Conservation (phyloP, 2,329 filamentous ascomycete genomes). For the Calonectria henricotiae region DNA sequence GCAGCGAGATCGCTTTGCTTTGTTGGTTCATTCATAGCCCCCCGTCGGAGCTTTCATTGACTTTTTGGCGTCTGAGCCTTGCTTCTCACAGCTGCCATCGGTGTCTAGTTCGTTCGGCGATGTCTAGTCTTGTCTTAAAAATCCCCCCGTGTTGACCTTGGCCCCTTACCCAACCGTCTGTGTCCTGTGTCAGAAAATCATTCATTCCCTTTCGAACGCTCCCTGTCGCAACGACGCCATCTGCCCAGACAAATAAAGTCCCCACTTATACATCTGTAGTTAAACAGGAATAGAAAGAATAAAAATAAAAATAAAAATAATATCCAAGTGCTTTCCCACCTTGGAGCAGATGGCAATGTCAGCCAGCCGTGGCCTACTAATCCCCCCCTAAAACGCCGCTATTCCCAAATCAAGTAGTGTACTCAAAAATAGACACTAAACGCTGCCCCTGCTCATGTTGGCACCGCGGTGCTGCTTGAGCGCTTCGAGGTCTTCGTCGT, state of each 20-base stretch:
- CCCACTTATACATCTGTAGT: constrained; percentile 32
- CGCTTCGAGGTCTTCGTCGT: constrained; percentile 63
- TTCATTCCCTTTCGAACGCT: constrained; percentile 24
- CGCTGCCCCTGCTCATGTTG: constrained; percentile 65
- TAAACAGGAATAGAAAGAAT: constrained; percentile 23
- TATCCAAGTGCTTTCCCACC: constrained; percentile 14
- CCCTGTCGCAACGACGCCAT: constrained; percentile 16
- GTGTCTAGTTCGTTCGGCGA: constrained; percentile 33
- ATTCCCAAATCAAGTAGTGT: constrained; percentile 43
- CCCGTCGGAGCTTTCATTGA: constrained; percentile 32
- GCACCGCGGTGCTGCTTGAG: constrained; percentile 54
- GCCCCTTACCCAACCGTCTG: constrained; percentile 30
- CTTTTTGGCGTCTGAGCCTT: constrained; percentile 28
- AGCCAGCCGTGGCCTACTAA: constrained; percentile 42
- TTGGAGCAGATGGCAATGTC: constrained; percentile 40
- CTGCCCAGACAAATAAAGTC: constrained; percentile 27
- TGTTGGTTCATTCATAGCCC: constrained; percentile 37
- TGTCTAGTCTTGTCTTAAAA: constrained; percentile 36
- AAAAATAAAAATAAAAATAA: constrained; percentile 16
- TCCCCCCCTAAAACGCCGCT: constrained; percentile 41
- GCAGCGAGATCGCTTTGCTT: constrained; percentile 15
- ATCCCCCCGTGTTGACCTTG: constrained; percentile 24
- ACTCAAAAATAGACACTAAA: constrained; percentile 54
- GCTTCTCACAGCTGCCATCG: constrained; percentile 31
- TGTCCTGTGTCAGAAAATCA: constrained; percentile 29